A percentile compares a stretch with the other conserved stretches of the same genome.
phyloP scores from a whole-genome alignment of 2,329 filamentous ascomycete genomes.

The Neopestalotiopsis sp. region DNA sequence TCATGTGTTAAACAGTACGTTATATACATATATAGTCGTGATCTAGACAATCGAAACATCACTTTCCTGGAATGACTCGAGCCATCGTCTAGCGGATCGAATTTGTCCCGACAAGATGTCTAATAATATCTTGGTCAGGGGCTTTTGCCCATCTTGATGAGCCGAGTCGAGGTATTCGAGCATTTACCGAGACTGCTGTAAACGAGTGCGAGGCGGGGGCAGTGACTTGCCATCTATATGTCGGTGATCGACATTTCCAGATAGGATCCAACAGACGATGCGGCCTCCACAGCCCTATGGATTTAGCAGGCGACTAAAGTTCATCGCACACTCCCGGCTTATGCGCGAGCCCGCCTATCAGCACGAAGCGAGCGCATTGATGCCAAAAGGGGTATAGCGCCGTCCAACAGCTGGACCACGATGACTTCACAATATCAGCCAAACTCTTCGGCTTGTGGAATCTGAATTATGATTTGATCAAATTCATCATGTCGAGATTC shows the following conservation, averaged over 20 bases:
- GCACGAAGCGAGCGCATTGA: not conserved
- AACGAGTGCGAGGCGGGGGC: not conserved
- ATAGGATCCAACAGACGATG: not conserved
- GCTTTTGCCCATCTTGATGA: not conserved
- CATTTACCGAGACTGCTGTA: not conserved
- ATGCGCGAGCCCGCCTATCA: not conserved
- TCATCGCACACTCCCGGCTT: not conserved
- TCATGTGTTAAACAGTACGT: not conserved
- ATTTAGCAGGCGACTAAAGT: not conserved
- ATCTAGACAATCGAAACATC: not conserved
- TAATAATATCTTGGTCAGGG: not conserved
- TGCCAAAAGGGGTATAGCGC: not conserved
- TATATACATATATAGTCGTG: not conserved
- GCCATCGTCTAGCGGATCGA: not conserved
- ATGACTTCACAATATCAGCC: not conserved
- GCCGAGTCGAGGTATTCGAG: not conserved
- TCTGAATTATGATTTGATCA: not conserved
- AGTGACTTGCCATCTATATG: not conserved
- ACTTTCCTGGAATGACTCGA: not conserved
- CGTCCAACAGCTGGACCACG: not conserved
- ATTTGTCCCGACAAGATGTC: not conserved
- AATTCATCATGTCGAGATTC: not conserved
- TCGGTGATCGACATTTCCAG: not conserved
- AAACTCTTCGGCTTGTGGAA: not conserved
- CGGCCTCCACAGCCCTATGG: not conserved